A percentile compares a stretch with the other conserved stretches of the same genome.
Evolutionary conservation across 371 early-diverging fungal genomes (phyloP).

Genomic region (Haplosporangium sp.): DNA sequence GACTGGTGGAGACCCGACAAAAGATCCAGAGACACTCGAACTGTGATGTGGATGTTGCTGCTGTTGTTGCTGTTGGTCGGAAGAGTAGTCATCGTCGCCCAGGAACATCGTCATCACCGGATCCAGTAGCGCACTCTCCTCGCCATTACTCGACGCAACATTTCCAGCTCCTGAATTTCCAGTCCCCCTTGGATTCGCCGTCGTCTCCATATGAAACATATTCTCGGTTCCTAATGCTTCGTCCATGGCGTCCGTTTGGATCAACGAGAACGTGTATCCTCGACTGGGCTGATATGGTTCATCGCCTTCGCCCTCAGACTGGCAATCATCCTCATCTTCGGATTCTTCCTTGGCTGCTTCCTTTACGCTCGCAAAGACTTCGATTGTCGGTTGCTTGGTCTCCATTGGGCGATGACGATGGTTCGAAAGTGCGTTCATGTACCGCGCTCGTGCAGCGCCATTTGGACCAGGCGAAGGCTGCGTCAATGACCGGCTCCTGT

Average conservation of each 20-base stretch:
- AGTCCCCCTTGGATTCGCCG: conserved; percentile 33
- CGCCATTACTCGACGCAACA: conserved; percentile 1
- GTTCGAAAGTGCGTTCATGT: conserved; percentile 30
- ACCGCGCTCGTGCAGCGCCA: conserved; percentile 30
- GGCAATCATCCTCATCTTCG: conserved; percentile 67
- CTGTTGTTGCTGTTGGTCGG: conserved; percentile 17
- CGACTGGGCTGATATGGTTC: conserved; percentile 52
- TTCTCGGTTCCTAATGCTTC: conserved; percentile 67
- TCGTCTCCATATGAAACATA: conserved; percentile 47
- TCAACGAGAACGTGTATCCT: conserved; percentile 63
- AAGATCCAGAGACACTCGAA: neutral
- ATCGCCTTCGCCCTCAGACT: conserved; percentile 59
- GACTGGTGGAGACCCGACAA: conserved; percentile 35
- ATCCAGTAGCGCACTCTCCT: conserved; percentile 24
- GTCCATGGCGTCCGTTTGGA: conserved; percentile 72
- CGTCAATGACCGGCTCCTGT: conserved; percentile 30
- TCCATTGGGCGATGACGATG: conserved; percentile 27
- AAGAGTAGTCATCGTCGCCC: conserved; percentile 43
- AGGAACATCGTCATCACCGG: conserved; percentile 51
- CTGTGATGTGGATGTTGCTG: conserved; percentile 1
- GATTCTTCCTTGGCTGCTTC: conserved; percentile 70
- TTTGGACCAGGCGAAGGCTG: conserved; percentile 43
- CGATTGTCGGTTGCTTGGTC: conserved; percentile 61
- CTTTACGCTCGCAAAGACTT: conserved; percentile 68
- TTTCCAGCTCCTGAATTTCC: conserved; percentile 3